phyloP scores from a whole-genome alignment of 2,329 filamentous ascomycete genomes.

The Paecilomyces sp. region DNA sequence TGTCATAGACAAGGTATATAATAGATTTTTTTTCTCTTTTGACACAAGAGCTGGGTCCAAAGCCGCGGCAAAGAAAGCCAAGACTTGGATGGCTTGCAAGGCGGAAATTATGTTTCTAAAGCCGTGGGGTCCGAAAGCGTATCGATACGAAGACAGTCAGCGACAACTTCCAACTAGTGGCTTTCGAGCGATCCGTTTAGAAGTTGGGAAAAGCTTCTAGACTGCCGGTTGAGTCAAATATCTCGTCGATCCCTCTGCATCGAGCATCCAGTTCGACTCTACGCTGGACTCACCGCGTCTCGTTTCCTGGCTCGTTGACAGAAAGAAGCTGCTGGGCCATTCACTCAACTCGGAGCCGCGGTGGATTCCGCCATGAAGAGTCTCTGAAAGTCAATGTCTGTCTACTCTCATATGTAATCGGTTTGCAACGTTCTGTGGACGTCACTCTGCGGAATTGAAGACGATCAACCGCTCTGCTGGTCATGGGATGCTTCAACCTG shows the following conservation, averaged over 20 bases:
- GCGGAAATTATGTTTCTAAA: not conserved
- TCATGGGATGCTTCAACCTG: not conserved
- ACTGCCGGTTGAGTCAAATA: not conserved
- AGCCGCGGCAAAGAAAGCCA: not conserved
- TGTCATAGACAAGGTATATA: not conserved
- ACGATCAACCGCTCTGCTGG: not conserved
- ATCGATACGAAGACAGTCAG: not conserved
- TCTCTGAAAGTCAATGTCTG: not conserved
- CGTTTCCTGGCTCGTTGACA: not conserved
- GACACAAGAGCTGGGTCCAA: not conserved
- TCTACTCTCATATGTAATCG: not conserved
- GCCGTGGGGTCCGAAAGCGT: not conserved
- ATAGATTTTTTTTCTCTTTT: not conserved
- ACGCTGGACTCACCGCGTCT: not conserved
- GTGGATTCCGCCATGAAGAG: not conserved
- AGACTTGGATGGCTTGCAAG: not conserved
- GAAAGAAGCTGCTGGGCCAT: not conserved
- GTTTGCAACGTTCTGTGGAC: not conserved
- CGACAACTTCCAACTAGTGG: not conserved
- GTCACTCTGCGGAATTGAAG: not conserved
- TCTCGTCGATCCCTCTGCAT: not conserved
- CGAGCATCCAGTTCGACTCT: not conserved
- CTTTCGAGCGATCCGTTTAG: not conserved
- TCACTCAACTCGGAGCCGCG: not conserved
- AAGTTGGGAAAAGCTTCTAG: not conserved